Evolutionary conservation across 768 basidiomycete species (phyloP).

Genomic region (Strobilomyces dryophilus): DNA sequence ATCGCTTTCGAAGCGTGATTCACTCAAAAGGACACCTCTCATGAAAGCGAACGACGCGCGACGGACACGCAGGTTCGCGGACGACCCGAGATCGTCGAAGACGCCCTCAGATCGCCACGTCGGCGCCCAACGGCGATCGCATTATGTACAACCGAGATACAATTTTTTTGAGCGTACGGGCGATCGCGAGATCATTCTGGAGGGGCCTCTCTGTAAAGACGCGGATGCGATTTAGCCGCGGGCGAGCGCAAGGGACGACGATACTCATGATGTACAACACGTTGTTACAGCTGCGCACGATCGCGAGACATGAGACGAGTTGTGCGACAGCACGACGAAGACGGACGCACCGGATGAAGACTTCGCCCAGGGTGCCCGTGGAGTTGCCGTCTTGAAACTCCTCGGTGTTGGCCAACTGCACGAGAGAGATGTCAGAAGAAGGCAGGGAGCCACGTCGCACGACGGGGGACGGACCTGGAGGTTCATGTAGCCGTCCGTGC

Average conservation of each 20-base stretch:
- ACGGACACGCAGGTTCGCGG: not conserved
- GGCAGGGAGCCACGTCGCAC: not conserved
- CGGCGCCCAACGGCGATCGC: not conserved
- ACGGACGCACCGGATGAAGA: conserved; percentile 84
- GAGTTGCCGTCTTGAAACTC: conserved; percentile 96
- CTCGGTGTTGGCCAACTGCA: conserved; percentile 95
- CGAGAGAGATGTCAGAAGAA: not conserved
- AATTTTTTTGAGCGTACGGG: conserved; percentile 5
- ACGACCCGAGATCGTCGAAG: not conserved
- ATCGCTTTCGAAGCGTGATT: no score
- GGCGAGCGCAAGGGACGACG: conserved; percentile 1
- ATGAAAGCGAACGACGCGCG: not conserved
- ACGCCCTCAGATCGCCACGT: conserved; percentile 4
- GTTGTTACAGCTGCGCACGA: conserved; percentile 75
- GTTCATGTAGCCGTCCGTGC: conserved; percentile 99
- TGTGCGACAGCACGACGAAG: no score
- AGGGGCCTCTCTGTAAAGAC: conserved; percentile 68
- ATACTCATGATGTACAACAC: conserved; percentile 92
- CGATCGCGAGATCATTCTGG: conserved; percentile 34
- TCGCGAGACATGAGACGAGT: conserved; percentile 6
- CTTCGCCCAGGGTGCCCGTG: conserved; percentile 95
- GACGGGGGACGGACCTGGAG: conserved; percentile 64
- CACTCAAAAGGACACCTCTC: no score
- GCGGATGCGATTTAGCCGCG: conserved; percentile 20
- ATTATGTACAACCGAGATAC: conserved; percentile 13